Conservation (phyloP, 2,329 filamentous ascomycete species). For the Cryphonectria naterciae region DNA sequence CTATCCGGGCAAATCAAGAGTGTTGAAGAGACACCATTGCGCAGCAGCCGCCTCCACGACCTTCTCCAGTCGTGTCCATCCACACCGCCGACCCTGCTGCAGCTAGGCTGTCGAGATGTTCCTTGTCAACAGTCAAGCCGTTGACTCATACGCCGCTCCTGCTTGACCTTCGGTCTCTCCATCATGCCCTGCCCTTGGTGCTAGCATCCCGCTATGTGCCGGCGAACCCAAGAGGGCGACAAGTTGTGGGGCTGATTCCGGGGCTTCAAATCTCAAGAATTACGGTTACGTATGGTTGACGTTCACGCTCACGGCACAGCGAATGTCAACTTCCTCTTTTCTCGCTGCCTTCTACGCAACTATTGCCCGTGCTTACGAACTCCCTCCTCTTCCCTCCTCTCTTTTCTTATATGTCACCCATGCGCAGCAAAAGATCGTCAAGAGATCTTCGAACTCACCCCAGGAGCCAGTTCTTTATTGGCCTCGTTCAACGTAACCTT, state of each 20-base stretch:
- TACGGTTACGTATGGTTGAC: not conserved
- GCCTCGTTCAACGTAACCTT: not conserved
- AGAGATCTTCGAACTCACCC: not conserved
- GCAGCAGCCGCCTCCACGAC: not conserved
- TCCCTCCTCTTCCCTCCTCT: not conserved
- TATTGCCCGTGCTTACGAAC: not conserved
- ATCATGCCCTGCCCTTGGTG: not conserved
- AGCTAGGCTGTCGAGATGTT: not conserved
- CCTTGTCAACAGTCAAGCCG: not conserved
- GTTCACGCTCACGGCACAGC: not conserved
- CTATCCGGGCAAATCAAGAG: slow-evolving; percentile 5
- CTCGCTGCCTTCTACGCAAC: not conserved
- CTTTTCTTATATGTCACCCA: not conserved
- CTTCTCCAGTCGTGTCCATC: not conserved
- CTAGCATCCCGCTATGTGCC: slow-evolving; percentile 7
- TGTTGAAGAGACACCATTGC: not conserved
- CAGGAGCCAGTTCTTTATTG: not conserved
- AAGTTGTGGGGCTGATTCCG: not conserved
- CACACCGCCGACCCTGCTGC: slow-evolving; percentile 8
- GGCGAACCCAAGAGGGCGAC: not conserved
- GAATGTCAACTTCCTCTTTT: slow-evolving; percentile 2
- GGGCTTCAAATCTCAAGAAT: not conserved
- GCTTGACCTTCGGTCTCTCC: not conserved
- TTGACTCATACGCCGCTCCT: slow-evolving; percentile 18
- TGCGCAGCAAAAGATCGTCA: not conserved